Base-by-base conservation (phyloP, 371 early-diverging fungal genomes). In the Rhizomucor pusillus region DNA sequence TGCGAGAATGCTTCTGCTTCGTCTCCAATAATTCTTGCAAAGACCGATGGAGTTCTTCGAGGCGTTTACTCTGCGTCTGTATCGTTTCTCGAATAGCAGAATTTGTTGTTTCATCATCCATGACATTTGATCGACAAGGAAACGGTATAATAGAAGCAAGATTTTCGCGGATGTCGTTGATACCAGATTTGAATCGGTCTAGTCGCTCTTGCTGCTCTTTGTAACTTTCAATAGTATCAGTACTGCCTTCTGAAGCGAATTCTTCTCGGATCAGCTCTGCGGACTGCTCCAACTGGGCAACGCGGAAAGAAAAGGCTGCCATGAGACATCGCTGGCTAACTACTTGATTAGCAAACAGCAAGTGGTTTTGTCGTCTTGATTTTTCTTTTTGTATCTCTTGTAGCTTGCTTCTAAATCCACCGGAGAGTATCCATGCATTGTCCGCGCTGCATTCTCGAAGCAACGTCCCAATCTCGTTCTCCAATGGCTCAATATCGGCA, bases 181-280 rank as follows among this genome's bases (percentile, higher is more conserved):
- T 61, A 7, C 65, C 65, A 10, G 55, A 41, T 52, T 69, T 66
- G 52, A 66, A 72, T 16, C 55, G 62, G 12, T 65, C 39, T 14
- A 73, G 49, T 36, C 72, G 58, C 10, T 69, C 67, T 1, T 37
- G 35, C 35, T 63, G 69, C 1, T 34, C 45, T 18, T 61, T 54
- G 19, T 59, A 29, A 7, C 52, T 36, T 44, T 35, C 43, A 0
- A 52, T 50, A 43, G 49, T 45, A 25, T 24, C 29, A 14, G 14
- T 54, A 20, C 1, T 52, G 54, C 5, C 43, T 19, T 20, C 16
- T 1, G 63, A 50, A n/a, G 68, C 68, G 33, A 77, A 64, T 40
- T 73, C 73, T 47, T 77, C 73, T 1, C 77, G 66, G 16, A 77
- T 68, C 24, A 65, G 35, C 19, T 73, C 77, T 1, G 79, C 79